These are phyloP conservation scores for Penicillium sp. DNA, from an alignment of 2,329 filamentous ascomycete species.

Conservation along the genomic window DNA sequence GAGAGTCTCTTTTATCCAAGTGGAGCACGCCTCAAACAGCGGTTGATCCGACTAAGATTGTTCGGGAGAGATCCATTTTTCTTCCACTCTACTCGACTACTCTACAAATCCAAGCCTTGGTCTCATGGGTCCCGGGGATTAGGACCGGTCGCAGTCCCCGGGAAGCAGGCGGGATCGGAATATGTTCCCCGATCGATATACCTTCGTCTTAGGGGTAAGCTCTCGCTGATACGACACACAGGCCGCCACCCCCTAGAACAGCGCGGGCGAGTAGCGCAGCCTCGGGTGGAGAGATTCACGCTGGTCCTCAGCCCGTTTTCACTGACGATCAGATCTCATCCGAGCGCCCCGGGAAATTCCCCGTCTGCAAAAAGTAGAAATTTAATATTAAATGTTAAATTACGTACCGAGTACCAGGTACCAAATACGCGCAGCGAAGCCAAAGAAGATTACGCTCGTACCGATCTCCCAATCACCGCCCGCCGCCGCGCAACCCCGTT, in stretches of 20 bases:
- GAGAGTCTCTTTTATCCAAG: not conserved
- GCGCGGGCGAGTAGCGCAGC: slow-evolving; percentile 25
- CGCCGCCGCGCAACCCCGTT: not conserved
- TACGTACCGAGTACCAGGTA: not conserved
- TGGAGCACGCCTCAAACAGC: slow-evolving; percentile 14
- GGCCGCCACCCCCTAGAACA: slow-evolving; percentile 36
- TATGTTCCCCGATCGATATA: not conserved
- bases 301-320: slow-evolving; percentile 9
- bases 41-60: slow-evolving; percentile 9
- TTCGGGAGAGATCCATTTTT: slow-evolving; percentile 3
- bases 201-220: not conserved
- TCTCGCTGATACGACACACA: not conserved
- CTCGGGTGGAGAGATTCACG: slow-evolving; percentile 7
- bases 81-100: not conserved
- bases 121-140: not conserved
- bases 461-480: slow-evolving; percentile 4
- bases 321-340: slow-evolving; percentile 5
- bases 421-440: not conserved
- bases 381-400: no score
- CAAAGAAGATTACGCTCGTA: not conserved
- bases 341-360: not conserved
- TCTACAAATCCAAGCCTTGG: not conserved
- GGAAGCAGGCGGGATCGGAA: not conserved
- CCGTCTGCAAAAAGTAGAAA: not conserved
- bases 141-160: not conserved